Conservation (phyloP, 331 rosid genomes). For the Rhamnella rubrinervis region DNA sequence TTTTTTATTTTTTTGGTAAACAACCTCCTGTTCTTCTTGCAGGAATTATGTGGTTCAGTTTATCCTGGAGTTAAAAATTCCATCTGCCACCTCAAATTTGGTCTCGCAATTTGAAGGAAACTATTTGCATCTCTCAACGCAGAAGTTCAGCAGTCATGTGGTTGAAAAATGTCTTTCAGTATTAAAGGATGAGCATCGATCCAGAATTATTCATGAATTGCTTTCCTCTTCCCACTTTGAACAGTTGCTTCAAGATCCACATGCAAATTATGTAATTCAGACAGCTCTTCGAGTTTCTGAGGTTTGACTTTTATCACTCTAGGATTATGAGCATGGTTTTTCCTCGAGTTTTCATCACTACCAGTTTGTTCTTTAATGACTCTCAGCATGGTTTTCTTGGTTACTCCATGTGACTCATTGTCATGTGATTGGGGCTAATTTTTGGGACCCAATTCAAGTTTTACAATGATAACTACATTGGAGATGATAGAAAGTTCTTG, state of each 20-base stretch:
- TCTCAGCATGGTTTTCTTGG: neutral
- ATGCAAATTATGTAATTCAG: constrained; percentile 64
- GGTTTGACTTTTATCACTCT: constrained; percentile 29
- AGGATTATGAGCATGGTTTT: neutral
- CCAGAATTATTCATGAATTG: constrained; percentile 41
- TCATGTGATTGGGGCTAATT: neutral
- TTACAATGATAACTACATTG: no score
- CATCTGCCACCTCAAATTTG: constrained; percentile 44
- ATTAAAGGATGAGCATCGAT: constrained; percentile 31
- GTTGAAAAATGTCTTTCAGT: constrained; percentile 57
- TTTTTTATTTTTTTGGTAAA: no score
- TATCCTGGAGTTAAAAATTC: constrained; percentile 47
- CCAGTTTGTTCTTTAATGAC: neutral
- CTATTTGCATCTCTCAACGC: constrained; percentile 48
- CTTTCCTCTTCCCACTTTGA: constrained; percentile 41
- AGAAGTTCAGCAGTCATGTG: constrained; percentile 71
- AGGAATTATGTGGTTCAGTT: constrained; percentile 70
- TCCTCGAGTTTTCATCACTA: neutral
- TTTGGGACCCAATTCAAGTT: no score
- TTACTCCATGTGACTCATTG: neutral
- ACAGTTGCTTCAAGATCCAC: constrained; percentile 59
- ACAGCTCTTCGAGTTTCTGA: constrained; percentile 47
- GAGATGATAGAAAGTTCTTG: no score
- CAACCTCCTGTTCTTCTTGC: constrained; percentile 8
- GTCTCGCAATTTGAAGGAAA: constrained; percentile 44